These are phyloP conservation scores for Globisporangium sylvaticum DNA, from an alignment of 352 stramenopile species.

Conservation along the genomic window DNA sequence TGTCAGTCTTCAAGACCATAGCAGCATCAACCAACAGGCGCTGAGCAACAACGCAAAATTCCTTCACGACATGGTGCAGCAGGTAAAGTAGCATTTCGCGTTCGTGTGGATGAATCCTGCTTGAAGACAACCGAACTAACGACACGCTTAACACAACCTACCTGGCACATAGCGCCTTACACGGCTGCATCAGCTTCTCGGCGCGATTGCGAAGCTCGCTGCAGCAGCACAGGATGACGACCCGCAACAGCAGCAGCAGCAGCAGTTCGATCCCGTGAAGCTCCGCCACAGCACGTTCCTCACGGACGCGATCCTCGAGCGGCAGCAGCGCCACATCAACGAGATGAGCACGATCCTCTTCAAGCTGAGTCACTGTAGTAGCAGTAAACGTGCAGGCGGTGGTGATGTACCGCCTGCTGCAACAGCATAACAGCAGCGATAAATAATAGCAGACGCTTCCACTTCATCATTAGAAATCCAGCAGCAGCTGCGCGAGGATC, in stretches of 20 bases:
- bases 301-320: constrained; percentile 33
- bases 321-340: constrained; percentile 30
- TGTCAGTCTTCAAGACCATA: background rate
- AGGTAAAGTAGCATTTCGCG: constrained; percentile 30
- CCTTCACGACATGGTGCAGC: constrained; percentile 55
- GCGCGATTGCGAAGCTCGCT: constrained; percentile 54
- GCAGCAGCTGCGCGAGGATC: constrained; percentile 70
- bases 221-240: constrained; percentile 13
- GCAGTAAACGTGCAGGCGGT: background rate
- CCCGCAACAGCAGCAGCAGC: background rate
- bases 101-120: background rate
- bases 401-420: background rate
- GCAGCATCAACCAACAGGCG: background rate
- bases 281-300: constrained; percentile 54
- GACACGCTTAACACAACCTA: background rate
- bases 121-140: background rate
- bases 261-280: constrained; percentile 31
- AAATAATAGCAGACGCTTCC: background rate
- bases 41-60: constrained; percentile 32
- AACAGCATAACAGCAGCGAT: background rate
- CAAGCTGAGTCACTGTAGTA: constrained; percentile 8
- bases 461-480: constrained; percentile 58
- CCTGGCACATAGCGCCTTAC: constrained; percentile 35
- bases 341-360: constrained; percentile 23
- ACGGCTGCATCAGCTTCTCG: constrained; percentile 56